These are phyloP conservation scores for Hordeum marinum DNA, from an alignment of 176 grass and related monocot genomes.

Conservation along the genomic window DNA sequence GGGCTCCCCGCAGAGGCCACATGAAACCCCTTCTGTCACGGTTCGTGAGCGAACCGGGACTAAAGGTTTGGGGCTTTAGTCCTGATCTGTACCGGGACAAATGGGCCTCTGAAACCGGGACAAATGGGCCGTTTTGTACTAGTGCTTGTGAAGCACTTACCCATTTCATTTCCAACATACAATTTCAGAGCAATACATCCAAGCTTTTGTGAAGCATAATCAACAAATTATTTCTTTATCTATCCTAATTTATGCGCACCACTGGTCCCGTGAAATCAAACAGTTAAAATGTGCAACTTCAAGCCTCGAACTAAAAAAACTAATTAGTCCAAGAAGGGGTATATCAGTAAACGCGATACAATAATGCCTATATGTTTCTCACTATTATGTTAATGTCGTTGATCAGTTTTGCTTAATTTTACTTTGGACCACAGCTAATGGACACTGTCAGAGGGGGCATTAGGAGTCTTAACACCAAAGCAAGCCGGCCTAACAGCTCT, in stretches of 20 bases:
- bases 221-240: too few species aligned
- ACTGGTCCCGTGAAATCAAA: background rate
- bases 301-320: background rate
- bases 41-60: too few species aligned
- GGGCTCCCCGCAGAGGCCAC: too few species aligned
- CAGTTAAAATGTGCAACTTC: background rate
- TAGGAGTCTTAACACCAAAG: constrained; percentile 29
- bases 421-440: constrained; percentile 2
- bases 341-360: too few species aligned
- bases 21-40: too few species aligned
- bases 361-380: background rate
- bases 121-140: too few species aligned
- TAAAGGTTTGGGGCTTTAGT: too few species aligned
- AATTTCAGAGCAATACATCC: too few species aligned
- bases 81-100: too few species aligned
- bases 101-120: too few species aligned
- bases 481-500: background rate
- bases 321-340: background rate
- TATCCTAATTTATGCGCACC: too few species aligned
- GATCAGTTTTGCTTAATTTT: background rate
- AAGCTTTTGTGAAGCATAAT: too few species aligned
- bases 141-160: background rate
- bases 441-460: background rate
- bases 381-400: background rate
- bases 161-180: background rate